Base-by-base conservation (phyloP, 2,329 filamentous ascomycete species). In the Alternaria sp. region DNA sequence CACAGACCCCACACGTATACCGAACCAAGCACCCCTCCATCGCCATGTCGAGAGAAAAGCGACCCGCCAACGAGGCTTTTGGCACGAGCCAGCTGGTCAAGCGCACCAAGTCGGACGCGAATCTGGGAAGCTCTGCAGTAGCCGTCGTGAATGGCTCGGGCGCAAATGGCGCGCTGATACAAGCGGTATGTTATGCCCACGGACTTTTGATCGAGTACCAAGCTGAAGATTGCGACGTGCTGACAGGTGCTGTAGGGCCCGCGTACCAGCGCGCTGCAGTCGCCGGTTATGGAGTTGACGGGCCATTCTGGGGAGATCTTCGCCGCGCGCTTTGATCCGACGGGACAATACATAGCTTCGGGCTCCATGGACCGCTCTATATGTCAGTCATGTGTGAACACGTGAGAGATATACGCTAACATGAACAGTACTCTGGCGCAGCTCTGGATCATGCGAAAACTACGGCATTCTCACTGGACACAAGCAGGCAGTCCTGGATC, bases 341-440 rank as follows among this genome's bases (percentile, higher is more conserved):
- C 91, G 3, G 95, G 94, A 46, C 91, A 94, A 67, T 86, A 93
- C 68, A 96, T 98, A 72, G 96, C 96, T 45, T 98, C 96, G 2
- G 95, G 93, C 9, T 96, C 93, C 12, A 97, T 97, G 92, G 96
- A 99, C 78, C 88, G 94, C 73, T 92, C 90, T 62, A 96, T 99
- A 72, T 85, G 93, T 96, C 83, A 62, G 90, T 83, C 21, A 8
- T 20, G 28, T 21, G 47, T 23, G 3, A 43, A 43, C 15, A 23
- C 53, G 73, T 76, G 50, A 23, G 21, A 26, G 25, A 56, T 33
- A 43, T 60, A 53, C 60, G n/a, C 63, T 77, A 58, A 76, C 70
- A 30, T 10, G 28, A 20, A 10, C 64, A 96, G 93, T 98, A 82
- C 87, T 99, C 28, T 99, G 96, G 96, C 89, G 92, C 74, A 96